Evolutionary conservation across 2,329 filamentous ascomycete species (phyloP).

Genomic region (Pyricularia sp.): DNA sequence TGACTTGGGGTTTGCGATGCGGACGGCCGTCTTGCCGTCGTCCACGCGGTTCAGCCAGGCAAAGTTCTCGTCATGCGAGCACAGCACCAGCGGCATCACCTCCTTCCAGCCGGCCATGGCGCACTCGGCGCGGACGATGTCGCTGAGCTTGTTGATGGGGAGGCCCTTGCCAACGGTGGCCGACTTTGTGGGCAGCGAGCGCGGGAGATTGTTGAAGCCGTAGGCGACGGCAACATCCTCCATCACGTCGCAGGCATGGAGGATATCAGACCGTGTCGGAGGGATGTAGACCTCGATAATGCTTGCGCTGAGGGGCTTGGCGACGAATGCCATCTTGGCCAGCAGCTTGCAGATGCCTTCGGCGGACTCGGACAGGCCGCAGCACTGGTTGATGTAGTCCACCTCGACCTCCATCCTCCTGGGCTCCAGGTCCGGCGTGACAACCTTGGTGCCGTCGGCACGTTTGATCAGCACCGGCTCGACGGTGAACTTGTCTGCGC

Average conservation of each 20-base stretch:
- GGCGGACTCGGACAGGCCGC: slow-evolving; percentile 68
- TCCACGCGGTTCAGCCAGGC: slow-evolving; percentile 86
- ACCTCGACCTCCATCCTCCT: slow-evolving; percentile 74
- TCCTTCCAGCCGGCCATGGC: slow-evolving; percentile 95
- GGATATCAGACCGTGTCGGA: slow-evolving; percentile 82
- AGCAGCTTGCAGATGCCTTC: slow-evolving; percentile 71
- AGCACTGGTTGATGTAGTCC: slow-evolving; percentile 89
- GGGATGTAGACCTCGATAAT: slow-evolving; percentile 77
- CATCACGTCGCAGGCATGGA: slow-evolving; percentile 98
- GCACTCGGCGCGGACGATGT: slow-evolving; percentile 81
- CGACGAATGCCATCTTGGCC: slow-evolving; percentile 81
- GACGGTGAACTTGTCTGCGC: slow-evolving; percentile 78
- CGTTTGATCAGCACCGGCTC: slow-evolving; percentile 87
- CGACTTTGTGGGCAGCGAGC: slow-evolving; percentile 76
- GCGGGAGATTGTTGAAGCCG: slow-evolving; percentile 92
- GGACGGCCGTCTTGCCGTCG: slow-evolving; percentile 72
- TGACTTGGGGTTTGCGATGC: slow-evolving; percentile 87
- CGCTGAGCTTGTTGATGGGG: slow-evolving; percentile 85
- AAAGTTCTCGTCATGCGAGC: slow-evolving; percentile 98
- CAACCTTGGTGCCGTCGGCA: slow-evolving; percentile 76
- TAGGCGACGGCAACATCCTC: slow-evolving; percentile 96
- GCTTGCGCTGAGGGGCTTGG: slow-evolving; percentile 59
- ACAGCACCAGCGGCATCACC: slow-evolving; percentile 91
- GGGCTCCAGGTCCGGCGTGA: slow-evolving; percentile 72
- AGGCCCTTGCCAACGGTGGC: slow-evolving; percentile 81